Evolutionary conservation across 345 rosid genomes (phyloP).

Genomic region (Brassica nigra): DNA sequence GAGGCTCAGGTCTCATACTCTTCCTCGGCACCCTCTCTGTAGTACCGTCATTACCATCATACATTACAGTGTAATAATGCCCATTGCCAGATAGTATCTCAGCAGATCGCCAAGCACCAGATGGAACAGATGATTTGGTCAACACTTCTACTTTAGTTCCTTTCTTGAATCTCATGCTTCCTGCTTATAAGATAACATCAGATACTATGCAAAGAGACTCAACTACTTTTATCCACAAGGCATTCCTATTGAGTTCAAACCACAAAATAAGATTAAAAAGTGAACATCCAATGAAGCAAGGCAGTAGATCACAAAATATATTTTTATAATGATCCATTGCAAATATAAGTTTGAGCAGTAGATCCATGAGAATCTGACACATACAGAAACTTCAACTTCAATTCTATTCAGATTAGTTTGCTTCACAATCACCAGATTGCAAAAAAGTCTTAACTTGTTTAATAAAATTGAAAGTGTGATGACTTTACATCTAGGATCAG

Average conservation of each 20-base stretch:
- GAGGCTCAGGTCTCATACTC: slow-evolving; percentile 67
- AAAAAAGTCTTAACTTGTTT: background rate
- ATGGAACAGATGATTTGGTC: slow-evolving; percentile 57
- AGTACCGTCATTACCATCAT: slow-evolving; percentile 38
- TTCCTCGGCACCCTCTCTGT: slow-evolving; percentile 55
- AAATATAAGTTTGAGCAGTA: slow-evolving; percentile 17
- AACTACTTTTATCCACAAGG: no score
- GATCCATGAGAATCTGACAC: slow-evolving; percentile 16
- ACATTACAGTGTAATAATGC: slow-evolving; percentile 58
- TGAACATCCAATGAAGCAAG: background rate
- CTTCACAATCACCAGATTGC: slow-evolving; percentile 28
- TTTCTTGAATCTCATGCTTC: slow-evolving; percentile 59
- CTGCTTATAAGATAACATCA: slow-evolving; percentile 14
- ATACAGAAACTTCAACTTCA: slow-evolving; percentile 28
- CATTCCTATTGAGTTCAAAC: slow-evolving; percentile 10
- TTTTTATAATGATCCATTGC: background rate
- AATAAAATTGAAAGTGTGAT: background rate
- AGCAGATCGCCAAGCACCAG: slow-evolving; percentile 74
- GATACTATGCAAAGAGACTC: no score
- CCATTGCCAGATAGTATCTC: slow-evolving; percentile 72
- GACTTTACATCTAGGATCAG: slow-evolving; percentile 33
- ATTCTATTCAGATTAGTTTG: background rate
- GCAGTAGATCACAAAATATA: background rate
- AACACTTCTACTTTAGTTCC: slow-evolving; percentile 75
- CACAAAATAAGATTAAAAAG: slow-evolving; percentile 16